These are phyloP conservation scores for Phyllosticta citrichinensis DNA, from an alignment of 2,329 filamentous ascomycete species.

Conservation along the genomic window DNA sequence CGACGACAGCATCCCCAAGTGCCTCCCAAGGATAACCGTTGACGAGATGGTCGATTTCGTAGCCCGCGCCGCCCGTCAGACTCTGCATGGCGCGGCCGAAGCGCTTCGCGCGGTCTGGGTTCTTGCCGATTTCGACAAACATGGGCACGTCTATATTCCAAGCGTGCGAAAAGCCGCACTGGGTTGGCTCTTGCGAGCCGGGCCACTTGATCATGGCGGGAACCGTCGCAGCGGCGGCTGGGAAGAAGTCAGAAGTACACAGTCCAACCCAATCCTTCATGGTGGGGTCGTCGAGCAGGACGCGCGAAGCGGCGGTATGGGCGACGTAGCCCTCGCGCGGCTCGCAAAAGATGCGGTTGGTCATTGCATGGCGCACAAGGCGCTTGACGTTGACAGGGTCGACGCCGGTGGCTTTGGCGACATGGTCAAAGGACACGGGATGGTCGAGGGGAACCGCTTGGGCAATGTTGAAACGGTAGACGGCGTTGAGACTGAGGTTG, in stretches of 20 bases:
- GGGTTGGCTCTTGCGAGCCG: conserved; percentile 12
- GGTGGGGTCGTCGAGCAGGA: conserved; percentile 10
- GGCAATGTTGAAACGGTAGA: conserved; percentile 14
- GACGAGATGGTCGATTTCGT: conserved; percentile 12
- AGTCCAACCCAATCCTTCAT: conserved; percentile 13
- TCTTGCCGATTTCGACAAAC: conserved; percentile 12
- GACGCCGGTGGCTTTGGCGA: conserved; percentile 5
- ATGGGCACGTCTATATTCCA: conserved; percentile 12
- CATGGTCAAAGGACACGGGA: conserved; percentile 9
- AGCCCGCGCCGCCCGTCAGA: conserved; percentile 12
- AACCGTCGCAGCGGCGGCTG: conserved; percentile 11
- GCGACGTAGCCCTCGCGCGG: conserved; percentile 28
- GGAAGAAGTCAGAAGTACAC: conserved; percentile 12
- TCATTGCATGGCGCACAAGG: conserved; percentile 31
- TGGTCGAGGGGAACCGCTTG: conserved; percentile 11
- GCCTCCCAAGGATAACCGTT: conserved; percentile 12
- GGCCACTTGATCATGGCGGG: conserved; percentile 12
- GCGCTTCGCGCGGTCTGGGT: conserved; percentile 10
- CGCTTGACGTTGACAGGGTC: conserved; percentile 19
- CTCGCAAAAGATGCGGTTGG: conserved; percentile 33
- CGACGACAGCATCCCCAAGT: conserved; percentile 11
- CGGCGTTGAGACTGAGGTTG: conserved; percentile 12
- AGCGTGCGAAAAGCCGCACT: conserved; percentile 9
- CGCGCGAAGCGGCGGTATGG: conserved; percentile 25
- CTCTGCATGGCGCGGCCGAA: conserved; percentile 12